phyloP scores from a whole-genome alignment of 2,329 filamentous ascomycete genomes.

The Ascochyta koolunga region DNA sequence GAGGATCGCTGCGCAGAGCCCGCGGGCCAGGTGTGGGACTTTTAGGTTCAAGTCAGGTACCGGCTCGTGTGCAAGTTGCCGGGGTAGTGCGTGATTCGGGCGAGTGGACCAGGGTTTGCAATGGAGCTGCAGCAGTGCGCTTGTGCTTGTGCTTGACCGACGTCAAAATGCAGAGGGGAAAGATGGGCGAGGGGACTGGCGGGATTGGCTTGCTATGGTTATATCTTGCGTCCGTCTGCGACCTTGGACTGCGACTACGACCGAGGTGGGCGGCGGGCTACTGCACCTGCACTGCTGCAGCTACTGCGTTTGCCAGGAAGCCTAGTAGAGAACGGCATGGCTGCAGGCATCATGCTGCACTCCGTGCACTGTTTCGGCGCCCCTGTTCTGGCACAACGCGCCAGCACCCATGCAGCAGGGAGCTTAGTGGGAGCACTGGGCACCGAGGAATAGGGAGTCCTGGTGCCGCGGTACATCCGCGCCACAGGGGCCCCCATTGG shows the following conservation, averaged over 20 bases:
- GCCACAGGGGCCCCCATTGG: slow-evolving; percentile 25
- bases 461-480: slow-evolving; percentile 17
- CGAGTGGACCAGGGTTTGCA: slow-evolving; percentile 25
- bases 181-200: slow-evolving; percentile 17
- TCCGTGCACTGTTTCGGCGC: slow-evolving; percentile 20
- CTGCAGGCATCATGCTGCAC: slow-evolving; percentile 24
- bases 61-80: slow-evolving; percentile 30
- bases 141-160: slow-evolving; percentile 3
- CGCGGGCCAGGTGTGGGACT: slow-evolving; percentile 32
- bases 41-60: slow-evolving; percentile 37
- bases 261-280: slow-evolving; percentile 13
- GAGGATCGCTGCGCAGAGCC: slow-evolving; percentile 30
- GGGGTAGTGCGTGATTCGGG: slow-evolving; percentile 30
- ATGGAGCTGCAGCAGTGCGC: slow-evolving; percentile 12
- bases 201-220: slow-evolving; percentile 20
- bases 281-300: too few species aligned
- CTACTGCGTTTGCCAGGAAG: slow-evolving; percentile 27
- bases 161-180: slow-evolving; percentile 17
- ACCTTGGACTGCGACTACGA: slow-evolving; percentile 10
- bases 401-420: slow-evolving; percentile 23
- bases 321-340: slow-evolving; percentile 25
- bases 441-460: slow-evolving; percentile 28
- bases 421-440: slow-evolving; percentile 19
- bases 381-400: slow-evolving; percentile 25
- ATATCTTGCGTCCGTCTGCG: slow-evolving; percentile 25